These are phyloP conservation scores for Paracoccidioides brasiliensis DNA, from an alignment of 2,329 filamentous ascomycete genomes.

Conservation along the genomic window DNA sequence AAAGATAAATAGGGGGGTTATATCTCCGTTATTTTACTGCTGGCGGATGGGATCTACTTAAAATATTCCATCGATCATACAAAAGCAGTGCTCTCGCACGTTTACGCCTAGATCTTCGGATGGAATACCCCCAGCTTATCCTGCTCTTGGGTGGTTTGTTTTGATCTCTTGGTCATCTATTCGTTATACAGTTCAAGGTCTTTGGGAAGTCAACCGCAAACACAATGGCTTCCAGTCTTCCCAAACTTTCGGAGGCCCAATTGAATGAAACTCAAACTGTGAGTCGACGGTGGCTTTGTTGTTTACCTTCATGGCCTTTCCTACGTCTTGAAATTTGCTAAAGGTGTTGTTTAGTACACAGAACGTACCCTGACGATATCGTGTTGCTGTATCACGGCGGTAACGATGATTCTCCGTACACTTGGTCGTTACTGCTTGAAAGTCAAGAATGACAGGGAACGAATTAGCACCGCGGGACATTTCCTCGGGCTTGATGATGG, in stretches of 20 bases:
- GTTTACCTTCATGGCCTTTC: background rate
- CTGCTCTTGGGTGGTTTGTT: too few relatives aligned
- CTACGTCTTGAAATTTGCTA: background rate
- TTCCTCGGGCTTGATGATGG: constrained; percentile 3
- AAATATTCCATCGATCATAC: too few relatives aligned
- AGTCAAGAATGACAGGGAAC: background rate
- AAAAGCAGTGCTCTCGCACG: too few relatives aligned
- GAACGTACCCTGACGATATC: background rate
- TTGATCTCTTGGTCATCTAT: too few relatives aligned
- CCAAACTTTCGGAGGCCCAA: background rate
- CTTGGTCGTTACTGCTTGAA: constrained; percentile 3
- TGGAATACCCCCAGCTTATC: too few relatives aligned
- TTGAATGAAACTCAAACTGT: background rate
- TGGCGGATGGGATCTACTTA: too few relatives aligned
- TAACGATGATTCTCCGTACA: constrained; percentile 1
- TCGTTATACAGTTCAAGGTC: too few relatives aligned
- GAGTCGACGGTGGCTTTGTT: background rate
- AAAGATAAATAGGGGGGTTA: too few relatives aligned
- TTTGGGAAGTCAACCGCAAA: too few relatives aligned
- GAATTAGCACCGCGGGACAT: background rate
- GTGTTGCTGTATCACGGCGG: background rate
- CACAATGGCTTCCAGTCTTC: background rate
- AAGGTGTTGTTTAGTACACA: background rate
- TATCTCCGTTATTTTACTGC: too few relatives aligned
- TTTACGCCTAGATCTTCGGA: too few relatives aligned